Base-by-base conservation (phyloP, 169 alveolate species). In the Neospora caninum region DNA sequence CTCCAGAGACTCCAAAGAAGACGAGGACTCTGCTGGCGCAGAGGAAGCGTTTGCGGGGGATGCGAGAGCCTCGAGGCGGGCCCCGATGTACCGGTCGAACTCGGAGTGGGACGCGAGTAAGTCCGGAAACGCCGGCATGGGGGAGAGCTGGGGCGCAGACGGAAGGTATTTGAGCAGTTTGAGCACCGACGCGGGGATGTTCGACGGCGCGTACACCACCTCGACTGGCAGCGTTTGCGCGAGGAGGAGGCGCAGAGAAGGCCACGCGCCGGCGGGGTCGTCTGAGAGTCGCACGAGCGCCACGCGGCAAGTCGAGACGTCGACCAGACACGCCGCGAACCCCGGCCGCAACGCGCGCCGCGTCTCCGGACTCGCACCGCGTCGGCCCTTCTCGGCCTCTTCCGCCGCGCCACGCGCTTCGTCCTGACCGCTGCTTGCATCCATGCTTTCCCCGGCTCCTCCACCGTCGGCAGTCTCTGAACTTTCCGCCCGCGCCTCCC, bases 211-310 rank as follows among this genome's bases (percentile, higher is more conserved):
- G 54, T 92, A 92, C 49, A 92, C 93, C 45, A 92, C 92, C 36
- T 92, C 95, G 27, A 45, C 87, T 0, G 95, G 95, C 45, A 58
- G 49, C 58, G 91, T 83, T n/a, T 84, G 95, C 27, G 88, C 80
- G 39, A 83, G 80, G 31, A 93, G 95, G 25, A 54, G 86, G 42
- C 86, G 83, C 38, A 73, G 92, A 0, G 88, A 38, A 25, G 86
- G 83, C 93, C 88, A 83, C 25, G 64, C 83, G 27, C 29, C 91
- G 4, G 92, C 2, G 34, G 92, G 80, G 49, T 45, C 49, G 80
- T 92, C 95, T 20, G 64, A 2, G 49, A 43, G 25, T 18, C 38
- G 31, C 80, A 34, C 83, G 34, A 92, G 91, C 39, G 41, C 0
- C 22, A 92, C 38, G 0, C 69, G 53, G 86, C 92, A 82, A 13